Percentiles rank a stretch among this genome's conserved stretches.
Conservation (phyloP, 2,329 filamentous ascomycete species). For the Diplodia intermedia region DNA sequence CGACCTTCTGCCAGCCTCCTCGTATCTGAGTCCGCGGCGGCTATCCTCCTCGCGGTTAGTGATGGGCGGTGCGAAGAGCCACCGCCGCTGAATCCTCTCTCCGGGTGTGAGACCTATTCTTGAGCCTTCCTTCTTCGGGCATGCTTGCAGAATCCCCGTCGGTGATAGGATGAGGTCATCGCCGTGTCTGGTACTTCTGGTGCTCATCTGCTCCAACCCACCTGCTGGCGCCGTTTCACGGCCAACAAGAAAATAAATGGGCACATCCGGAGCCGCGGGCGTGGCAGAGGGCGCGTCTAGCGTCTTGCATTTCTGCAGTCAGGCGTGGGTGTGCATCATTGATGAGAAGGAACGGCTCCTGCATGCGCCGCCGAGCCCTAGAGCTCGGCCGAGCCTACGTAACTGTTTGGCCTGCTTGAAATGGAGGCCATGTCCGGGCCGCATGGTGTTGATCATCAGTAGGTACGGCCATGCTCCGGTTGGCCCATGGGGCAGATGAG, state of each 20-base stretch:
- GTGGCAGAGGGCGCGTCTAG: slow-evolving; percentile 21
- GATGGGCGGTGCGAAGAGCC: slow-evolving; percentile 6
- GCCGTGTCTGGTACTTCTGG: slow-evolving; percentile 1
- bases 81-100: not conserved
- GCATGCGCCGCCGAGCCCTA: slow-evolving; percentile 31
- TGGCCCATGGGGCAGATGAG: slow-evolving; percentile 8
- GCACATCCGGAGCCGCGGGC: slow-evolving; percentile 7
- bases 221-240: slow-evolving; percentile 7
- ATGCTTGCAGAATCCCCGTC: not conserved
- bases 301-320: slow-evolving; percentile 21
- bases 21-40: slow-evolving; percentile 19
- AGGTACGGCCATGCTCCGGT: slow-evolving; percentile 18
- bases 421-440: slow-evolving; percentile 15
- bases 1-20: slow-evolving; percentile 9
- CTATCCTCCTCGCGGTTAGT: slow-evolving; percentile 24
- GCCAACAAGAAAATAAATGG: not conserved
- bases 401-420: slow-evolving; percentile 25
- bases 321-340: slow-evolving; percentile 22
- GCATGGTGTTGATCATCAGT: slow-evolving; percentile 24
- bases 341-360: slow-evolving; percentile 31
- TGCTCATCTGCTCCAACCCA: not conserved
- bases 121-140: not conserved
- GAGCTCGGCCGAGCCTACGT: slow-evolving; percentile 32
- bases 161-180: slow-evolving; percentile 4
- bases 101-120: slow-evolving; percentile 9